phyloP scores from a whole-genome alignment of 345 rosid species.

The Citrus hindsii region DNA sequence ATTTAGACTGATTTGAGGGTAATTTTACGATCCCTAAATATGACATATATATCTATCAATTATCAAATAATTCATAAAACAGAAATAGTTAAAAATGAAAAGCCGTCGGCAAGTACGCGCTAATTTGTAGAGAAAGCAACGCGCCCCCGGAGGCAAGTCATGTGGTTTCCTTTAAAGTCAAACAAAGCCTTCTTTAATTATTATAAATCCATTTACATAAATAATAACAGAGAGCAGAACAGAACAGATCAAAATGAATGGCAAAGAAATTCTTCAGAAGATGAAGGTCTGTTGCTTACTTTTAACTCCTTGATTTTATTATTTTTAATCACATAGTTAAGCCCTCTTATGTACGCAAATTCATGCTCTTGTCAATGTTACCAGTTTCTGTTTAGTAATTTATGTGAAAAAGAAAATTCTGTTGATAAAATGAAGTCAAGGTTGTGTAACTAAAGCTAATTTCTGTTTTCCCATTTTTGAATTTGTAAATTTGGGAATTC shows the following conservation, averaged over 20 bases:
- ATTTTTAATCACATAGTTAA: background rate
- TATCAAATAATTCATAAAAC: too few species aligned
- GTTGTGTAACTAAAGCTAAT: too few species aligned
- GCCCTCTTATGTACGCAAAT: background rate
- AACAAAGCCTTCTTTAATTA: background rate
- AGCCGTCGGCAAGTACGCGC: background rate
- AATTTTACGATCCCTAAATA: too few species aligned
- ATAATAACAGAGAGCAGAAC: background rate
- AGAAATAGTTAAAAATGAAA: too few species aligned
- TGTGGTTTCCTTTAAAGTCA: background rate
- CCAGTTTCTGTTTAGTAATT: background rate
- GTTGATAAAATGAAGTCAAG: background rate
- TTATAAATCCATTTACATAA: too few species aligned
- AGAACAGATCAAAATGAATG: constrained; percentile 30
- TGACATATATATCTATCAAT: too few species aligned
- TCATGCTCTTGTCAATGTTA: background rate
- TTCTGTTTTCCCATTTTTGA: too few species aligned
- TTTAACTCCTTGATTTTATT: background rate
- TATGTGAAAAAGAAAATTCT: background rate
- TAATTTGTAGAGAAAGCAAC: background rate
- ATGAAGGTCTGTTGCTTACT: constrained; percentile 49
- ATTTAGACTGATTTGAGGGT: too few species aligned
- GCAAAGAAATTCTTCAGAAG: constrained; percentile 70
- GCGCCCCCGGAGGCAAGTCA: background rate
- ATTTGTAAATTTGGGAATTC: too few species aligned